phyloP scores from a whole-genome alignment of 169 alveolate species.

The Plasmodium gonderi region DNA sequence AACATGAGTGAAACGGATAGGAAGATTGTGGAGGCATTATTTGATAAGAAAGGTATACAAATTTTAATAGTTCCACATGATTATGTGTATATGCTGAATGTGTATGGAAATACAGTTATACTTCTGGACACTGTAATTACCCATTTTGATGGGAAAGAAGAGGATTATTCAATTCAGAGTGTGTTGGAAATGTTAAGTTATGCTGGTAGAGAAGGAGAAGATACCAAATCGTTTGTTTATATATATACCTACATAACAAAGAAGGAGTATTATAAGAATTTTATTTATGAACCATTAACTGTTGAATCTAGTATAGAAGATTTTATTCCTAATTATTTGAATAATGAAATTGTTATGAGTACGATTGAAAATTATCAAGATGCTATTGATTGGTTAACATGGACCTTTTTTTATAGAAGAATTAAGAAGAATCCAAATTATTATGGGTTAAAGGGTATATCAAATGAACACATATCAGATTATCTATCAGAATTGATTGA shows the following conservation, averaged over 20 bases:
- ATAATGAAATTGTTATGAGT: constrained; percentile 97
- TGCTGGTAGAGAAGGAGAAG: constrained; percentile 86
- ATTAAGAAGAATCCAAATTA: constrained; percentile 98
- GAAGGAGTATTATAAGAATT: constrained; percentile 96
- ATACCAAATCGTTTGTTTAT: constrained; percentile 65
- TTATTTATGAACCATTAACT: constrained; percentile 97
- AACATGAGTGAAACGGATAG: constrained; percentile 84
- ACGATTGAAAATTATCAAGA: constrained; percentile 96
- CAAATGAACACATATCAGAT: constrained; percentile 94
- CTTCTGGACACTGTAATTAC: constrained; percentile 87
- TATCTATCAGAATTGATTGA: constrained; percentile 97
- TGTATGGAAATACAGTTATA: constrained; percentile 86
- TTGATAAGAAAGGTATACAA: constrained; percentile 87
- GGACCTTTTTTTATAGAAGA: constrained; percentile 99
- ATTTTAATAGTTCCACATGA: constrained; percentile 92
- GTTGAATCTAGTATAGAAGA: constrained; percentile 97
- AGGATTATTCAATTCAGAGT: constrained; percentile 95
- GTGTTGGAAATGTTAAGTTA: constrained; percentile 94
- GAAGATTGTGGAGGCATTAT: constrained; percentile 86
- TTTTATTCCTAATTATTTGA: constrained; percentile 94
- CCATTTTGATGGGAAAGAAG: constrained; percentile 88
- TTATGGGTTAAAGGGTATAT: constrained; percentile 95
- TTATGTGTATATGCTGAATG: constrained; percentile 93
- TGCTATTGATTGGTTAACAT: constrained; percentile 99
- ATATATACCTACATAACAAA: constrained; percentile 91